Evolutionary conservation across 371 early-diverging fungal genomes (phyloP).

Genomic region (Syncephalastrum racemosum): DNA sequence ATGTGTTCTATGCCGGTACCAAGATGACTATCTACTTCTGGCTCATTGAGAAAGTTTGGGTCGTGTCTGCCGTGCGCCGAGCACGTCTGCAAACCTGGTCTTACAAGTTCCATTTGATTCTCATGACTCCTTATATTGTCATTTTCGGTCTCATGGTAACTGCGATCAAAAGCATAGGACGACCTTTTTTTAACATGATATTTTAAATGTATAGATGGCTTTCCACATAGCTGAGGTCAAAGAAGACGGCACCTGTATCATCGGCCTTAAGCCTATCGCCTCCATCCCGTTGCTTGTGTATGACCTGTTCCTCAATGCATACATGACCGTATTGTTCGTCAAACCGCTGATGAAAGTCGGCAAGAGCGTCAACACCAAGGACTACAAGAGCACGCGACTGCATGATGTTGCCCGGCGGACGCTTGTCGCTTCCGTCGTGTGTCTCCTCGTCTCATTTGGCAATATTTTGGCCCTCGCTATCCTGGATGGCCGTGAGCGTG

Average conservation of each 20-base stretch:
- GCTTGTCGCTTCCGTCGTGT: conserved; percentile 47
- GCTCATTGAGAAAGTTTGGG: conserved; percentile 36
- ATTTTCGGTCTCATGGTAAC: conserved; percentile 49
- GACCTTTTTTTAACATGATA: neutral
- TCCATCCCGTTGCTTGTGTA: conserved; percentile 44
- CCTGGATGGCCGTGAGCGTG: conserved; percentile 48
- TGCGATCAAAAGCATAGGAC: neutral
- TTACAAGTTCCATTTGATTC: conserved; percentile 38
- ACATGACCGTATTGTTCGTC: conserved; percentile 52
- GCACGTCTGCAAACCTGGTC: conserved; percentile 30
- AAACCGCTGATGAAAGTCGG: conserved; percentile 35
- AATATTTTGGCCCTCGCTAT: conserved; percentile 46
- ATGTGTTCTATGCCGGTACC: conserved; percentile 32
- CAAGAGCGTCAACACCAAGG: conserved; percentile 22
- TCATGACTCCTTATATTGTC: conserved; percentile 43
- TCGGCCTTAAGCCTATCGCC: conserved; percentile 46
- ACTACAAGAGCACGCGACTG: conserved; percentile 44
- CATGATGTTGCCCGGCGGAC: conserved; percentile 50
- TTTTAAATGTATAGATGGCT: conserved; percentile 29
- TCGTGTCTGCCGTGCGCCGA: conserved; percentile 32
- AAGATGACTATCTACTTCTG: conserved; percentile 36
- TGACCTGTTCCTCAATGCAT: conserved; percentile 33
- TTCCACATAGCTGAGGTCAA: conserved; percentile 42
- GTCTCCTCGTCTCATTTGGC: conserved; percentile 47
- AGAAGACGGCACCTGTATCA: conserved; percentile 40